phyloP scores from a whole-genome alignment of 164 flowering plant genomes.

The Dillenia suffruticosa region DNA sequence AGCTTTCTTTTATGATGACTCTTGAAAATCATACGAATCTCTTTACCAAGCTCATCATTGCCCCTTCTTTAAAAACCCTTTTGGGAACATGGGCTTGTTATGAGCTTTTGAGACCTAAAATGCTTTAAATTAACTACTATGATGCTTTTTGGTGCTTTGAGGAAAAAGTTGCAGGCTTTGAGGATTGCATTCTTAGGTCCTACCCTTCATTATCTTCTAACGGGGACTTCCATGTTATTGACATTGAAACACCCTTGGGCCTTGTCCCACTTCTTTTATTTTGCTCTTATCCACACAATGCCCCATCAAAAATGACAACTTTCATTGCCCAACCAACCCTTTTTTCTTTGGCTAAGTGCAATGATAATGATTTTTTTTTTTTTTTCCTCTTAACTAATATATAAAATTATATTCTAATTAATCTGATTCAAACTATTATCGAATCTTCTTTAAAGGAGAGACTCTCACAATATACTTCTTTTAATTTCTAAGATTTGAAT shows the following conservation, averaged over 20 bases:
- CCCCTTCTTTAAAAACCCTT: constrained; percentile 12
- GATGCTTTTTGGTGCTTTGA: constrained; percentile 6
- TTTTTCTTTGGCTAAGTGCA: too few species aligned
- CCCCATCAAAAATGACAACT: too few species aligned
- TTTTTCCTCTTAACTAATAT: too few species aligned
- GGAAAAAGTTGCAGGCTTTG: constrained; percentile 7
- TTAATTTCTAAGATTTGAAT: too few species aligned
- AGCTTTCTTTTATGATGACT: constrained; percentile 30
- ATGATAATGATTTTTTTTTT: too few species aligned
- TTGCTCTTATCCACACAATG: not conserved
- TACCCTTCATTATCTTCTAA: constrained; percentile 13
- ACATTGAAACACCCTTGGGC: not conserved
- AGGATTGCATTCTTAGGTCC: constrained; percentile 8
- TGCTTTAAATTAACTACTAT: constrained; percentile 13
- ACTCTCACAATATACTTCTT: too few species aligned
- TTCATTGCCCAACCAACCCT: too few species aligned
- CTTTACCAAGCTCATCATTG: constrained; percentile 23
- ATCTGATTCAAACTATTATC: too few species aligned
- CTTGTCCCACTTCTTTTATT: constrained; percentile 1
- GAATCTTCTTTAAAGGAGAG: too few species aligned
- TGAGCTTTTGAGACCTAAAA: constrained; percentile 27
- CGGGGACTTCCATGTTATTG: not conserved
- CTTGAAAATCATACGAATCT: constrained; percentile 28
- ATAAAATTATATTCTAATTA: too few species aligned
- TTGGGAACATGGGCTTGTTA: constrained; percentile 33